Base-by-base conservation (phyloP, 148 eudicot species). In the Beta vulgaris region DNA sequence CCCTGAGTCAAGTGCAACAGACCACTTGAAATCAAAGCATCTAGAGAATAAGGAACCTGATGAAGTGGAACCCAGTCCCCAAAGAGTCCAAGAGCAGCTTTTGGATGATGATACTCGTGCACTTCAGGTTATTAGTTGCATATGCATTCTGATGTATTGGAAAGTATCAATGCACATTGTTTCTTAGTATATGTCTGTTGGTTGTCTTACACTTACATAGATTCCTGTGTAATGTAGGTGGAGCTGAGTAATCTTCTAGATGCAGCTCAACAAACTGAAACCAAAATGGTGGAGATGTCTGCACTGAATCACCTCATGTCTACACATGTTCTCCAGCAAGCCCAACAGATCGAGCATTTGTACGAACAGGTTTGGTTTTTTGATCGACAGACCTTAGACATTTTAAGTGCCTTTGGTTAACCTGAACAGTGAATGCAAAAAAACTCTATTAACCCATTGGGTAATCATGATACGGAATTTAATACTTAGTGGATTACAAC, bases 231-330 rank as follows among this genome's bases (percentile, higher is more conserved):
- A 21, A 63, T 80, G 74, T 84, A 94, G 97, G 90, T 88, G 71
- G 97, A 95, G 83, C 82, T 95, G 76, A 82, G 86, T 62, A 77
- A 83, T 82, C 87, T 92, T 73, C 81, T 95, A 71, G 99, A 95
- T 80, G 96, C 94, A 65, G 98, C 77, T 80, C 94, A 92, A 81
- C 85, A 91, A 79, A 92, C 99, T 54, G 98, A 92, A 79, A 90
- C 96, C 54, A 95, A 88, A 84, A 91, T 92, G 97, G 91, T 95
- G 64, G 99, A 95, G 80, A 90, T 95, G 94, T 95, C 99, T 76
- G 98, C 97, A 28, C 77, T 95, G 72, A 92, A 92, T 84, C 99
- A 95, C 77, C 94, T 95, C 60, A 92, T 95, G 92, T 92, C 99
- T 35, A 91, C 98, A 36, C 96, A 95, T 80, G 98, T 95, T 73